A percentile compares a stretch with the other conserved stretches of the same genome.
These are phyloP conservation scores for Plasmodiophora brassicae DNA, from an alignment of 208 protist species.

Conservation along the genomic window DNA sequence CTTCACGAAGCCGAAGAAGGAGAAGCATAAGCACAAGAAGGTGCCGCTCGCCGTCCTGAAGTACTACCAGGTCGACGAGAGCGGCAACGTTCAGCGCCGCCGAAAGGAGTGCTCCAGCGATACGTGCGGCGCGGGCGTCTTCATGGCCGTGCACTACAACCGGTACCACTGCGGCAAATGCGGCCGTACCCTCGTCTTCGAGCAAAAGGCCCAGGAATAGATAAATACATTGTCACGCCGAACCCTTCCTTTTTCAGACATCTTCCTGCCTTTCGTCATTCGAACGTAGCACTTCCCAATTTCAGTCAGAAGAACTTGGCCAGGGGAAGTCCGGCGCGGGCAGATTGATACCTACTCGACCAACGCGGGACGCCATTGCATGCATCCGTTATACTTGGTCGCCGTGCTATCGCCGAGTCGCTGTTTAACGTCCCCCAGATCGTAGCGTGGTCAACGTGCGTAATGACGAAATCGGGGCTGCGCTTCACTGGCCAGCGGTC, in stretches of 20 bases:
- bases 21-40: conserved; percentile 94
- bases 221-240: neutral
- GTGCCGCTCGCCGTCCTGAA: conserved; percentile 97
- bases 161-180: conserved; percentile 99
- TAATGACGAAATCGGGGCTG: too few species aligned
- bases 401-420: too few species aligned
- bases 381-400: too few species aligned
- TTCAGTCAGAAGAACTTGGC: too few species aligned
- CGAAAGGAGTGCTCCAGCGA: conserved; percentile 85
- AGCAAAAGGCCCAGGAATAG: conserved; percentile 34
- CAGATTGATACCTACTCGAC: too few species aligned
- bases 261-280: neutral
- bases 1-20: conserved; percentile 98
- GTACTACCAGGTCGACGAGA: conserved; percentile 97
- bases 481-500: too few species aligned
- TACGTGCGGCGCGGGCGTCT: conserved; percentile 92
- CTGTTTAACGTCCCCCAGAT: too few species aligned
- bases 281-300: too few species aligned
- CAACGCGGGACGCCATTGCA: too few species aligned
- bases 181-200: conserved; percentile 78
- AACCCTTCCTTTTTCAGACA: neutral
- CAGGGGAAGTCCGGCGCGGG: too few species aligned
- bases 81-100: conserved; percentile 88
- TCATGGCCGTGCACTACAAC: conserved; percentile 97
- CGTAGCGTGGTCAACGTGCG: too few species aligned